Conservation (phyloP, 371 early-diverging fungal species). For the Lichtheimia ornata region DNA sequence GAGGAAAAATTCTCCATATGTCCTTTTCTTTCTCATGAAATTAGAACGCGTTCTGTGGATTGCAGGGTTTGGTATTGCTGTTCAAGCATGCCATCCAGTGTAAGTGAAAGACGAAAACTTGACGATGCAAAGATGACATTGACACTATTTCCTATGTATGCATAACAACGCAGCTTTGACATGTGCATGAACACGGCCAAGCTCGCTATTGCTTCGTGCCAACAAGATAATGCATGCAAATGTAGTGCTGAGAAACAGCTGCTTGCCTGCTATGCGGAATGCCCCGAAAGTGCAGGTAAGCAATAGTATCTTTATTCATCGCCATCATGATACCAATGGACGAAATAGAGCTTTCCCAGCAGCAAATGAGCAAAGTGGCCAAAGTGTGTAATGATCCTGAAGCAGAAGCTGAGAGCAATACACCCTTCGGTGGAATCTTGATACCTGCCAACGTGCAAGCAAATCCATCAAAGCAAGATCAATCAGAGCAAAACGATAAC, state of each 20-base stretch:
- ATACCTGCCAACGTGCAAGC: too few relatives aligned
- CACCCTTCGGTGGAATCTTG: too few relatives aligned
- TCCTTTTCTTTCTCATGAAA: slow-evolving; percentile 6
- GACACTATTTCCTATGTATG: not conserved
- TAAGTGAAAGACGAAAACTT: not conserved
- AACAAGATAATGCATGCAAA: slow-evolving; percentile 6
- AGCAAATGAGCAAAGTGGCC: too few relatives aligned
- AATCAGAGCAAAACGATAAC: too few relatives aligned
- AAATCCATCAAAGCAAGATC: too few relatives aligned
- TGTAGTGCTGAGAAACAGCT: slow-evolving; percentile 24
- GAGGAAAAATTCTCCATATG: too few relatives aligned
- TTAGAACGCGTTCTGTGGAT: not conserved
- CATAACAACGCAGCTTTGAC: slow-evolving; percentile 7
- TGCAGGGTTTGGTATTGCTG: not conserved
- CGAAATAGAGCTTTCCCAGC: too few relatives aligned
- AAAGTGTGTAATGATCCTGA: too few relatives aligned
- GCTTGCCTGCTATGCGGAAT: slow-evolving; percentile 22
- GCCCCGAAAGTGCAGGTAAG: slow-evolving; percentile 5
- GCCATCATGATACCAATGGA: too few relatives aligned
- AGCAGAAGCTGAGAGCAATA: too few relatives aligned
- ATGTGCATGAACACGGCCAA: slow-evolving; percentile 20
- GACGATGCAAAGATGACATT: too few relatives aligned
- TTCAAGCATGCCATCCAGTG: slow-evolving; percentile 12
- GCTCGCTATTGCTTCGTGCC: slow-evolving; percentile 10
- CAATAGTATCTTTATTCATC: not conserved